Conservation (phyloP, 768 basidiomycete species). For the Imleria badia region DNA sequence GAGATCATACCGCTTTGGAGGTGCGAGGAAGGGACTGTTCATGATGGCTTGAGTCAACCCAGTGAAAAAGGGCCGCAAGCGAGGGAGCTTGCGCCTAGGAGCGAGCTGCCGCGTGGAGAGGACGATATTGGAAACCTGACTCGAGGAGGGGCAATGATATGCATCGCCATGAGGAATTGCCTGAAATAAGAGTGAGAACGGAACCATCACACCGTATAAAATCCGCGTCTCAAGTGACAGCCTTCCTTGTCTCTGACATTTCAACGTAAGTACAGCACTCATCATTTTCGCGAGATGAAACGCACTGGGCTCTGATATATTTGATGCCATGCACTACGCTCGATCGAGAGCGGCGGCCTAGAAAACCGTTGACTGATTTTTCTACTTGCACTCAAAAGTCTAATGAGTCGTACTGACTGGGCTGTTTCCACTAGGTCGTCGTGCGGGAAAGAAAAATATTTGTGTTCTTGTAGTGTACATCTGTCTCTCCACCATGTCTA, state of each 20-base stretch:
- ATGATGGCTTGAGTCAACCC: constrained; percentile 16
- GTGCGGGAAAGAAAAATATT: background rate
- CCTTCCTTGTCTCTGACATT: background rate
- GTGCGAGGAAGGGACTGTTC: constrained; percentile 17
- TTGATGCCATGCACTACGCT: constrained; percentile 57
- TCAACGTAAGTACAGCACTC: background rate
- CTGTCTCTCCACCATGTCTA: background rate
- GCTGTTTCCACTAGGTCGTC: background rate
- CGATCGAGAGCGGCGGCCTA: constrained; percentile 52
- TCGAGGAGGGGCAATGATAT: constrained; percentile 6
- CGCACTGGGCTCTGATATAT: constrained; percentile 62
- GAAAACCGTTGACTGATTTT: constrained; percentile 62
- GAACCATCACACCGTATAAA: background rate
- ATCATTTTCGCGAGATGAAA: constrained; percentile 40
- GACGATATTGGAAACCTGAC: constrained; percentile 20
- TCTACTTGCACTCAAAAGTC: background rate
- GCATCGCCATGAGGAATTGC: constrained; percentile 13
- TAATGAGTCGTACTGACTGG: constrained; percentile 9
- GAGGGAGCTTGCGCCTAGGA: constrained; percentile 5
- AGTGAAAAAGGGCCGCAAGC: constrained; percentile 14
- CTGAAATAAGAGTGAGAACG: background rate
- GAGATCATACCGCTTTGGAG: constrained; percentile 26
- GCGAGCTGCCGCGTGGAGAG: background rate
- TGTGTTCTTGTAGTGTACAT: background rate
- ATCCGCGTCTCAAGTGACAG: background rate